These are phyloP conservation scores for Ceratobasidium theobromae DNA, from an alignment of 1,284 basidiomycete genomes.

Conservation along the genomic window DNA sequence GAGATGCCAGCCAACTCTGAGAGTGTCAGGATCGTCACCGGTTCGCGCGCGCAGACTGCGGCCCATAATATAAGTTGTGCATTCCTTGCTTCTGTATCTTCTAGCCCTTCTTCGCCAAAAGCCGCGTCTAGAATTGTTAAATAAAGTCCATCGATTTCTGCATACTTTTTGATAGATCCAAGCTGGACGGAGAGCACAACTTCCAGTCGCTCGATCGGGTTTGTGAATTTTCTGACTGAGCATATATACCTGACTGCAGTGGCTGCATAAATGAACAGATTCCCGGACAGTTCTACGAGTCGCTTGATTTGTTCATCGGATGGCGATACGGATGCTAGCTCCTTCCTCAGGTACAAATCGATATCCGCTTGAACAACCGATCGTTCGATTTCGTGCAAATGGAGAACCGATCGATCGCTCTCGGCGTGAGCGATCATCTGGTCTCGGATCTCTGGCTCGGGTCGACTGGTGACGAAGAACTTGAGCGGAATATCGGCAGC, in stretches of 20 bases:
- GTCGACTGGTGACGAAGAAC: constrained; percentile 6
- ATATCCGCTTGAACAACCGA: not conserved
- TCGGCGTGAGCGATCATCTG: not conserved
- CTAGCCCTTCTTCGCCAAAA: not conserved
- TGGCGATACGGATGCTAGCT: not conserved
- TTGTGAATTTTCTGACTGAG: too few species aligned
- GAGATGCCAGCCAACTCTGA: not conserved
- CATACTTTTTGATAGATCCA: not conserved
- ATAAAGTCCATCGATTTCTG: not conserved
- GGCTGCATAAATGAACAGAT: not conserved
- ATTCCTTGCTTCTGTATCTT: not conserved
- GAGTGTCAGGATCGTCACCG: not conserved
- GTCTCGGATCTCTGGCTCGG: not conserved
- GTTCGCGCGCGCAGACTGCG: not conserved
- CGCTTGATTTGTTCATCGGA: not conserved
- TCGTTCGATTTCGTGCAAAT: not conserved
- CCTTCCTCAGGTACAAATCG: not conserved
- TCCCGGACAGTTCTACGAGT: not conserved
- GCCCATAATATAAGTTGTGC: not conserved
- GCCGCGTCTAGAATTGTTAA: not conserved
- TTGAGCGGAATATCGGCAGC: not conserved
- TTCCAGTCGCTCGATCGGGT: not conserved
- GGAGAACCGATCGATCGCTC: not conserved
- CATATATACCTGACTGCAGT: not conserved
- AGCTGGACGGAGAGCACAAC: not conserved